These are phyloP conservation scores for Metschnikowia henanensis DNA, from an alignment of 805 yeast genomes.

Conservation along the genomic window DNA sequence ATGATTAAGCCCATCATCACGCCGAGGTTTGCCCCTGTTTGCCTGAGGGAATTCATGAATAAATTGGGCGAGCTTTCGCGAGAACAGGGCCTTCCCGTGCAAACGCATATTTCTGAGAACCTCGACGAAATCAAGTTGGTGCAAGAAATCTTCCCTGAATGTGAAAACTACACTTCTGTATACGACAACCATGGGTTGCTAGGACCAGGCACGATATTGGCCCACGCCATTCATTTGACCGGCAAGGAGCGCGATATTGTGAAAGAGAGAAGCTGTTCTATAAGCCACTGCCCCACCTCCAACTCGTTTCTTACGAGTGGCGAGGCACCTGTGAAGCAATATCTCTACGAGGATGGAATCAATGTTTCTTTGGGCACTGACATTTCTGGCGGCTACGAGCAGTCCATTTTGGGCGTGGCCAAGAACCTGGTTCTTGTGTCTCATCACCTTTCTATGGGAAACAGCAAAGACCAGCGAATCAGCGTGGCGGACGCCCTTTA, in stretches of 20 bases:
- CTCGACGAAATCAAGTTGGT: slow-evolving; percentile 75
- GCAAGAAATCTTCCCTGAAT: slow-evolving; percentile 66
- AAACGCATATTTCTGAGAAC: slow-evolving; percentile 91
- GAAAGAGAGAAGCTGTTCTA: slow-evolving; percentile 57
- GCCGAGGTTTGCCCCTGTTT: slow-evolving; percentile 92
- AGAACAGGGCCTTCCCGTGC: slow-evolving; percentile 61
- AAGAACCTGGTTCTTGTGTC: slow-evolving; percentile 38
- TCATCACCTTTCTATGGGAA: slow-evolving; percentile 39
- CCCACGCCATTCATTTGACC: slow-evolving; percentile 82
- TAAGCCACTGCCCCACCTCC: slow-evolving; percentile 92
- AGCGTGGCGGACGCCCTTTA: slow-evolving; percentile 62
- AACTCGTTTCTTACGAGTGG: slow-evolving; percentile 89
- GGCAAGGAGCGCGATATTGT: slow-evolving; percentile 64
- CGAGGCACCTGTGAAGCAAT: slow-evolving; percentile 70
- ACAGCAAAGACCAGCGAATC: slow-evolving; percentile 7
- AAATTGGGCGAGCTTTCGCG: slow-evolving; percentile 60
- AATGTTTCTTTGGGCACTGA: slow-evolving; percentile 69
- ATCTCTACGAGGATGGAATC: slow-evolving; percentile 57
- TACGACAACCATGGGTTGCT: slow-evolving; percentile 66
- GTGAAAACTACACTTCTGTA: slow-evolving; percentile 69
- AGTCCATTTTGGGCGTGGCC: slow-evolving; percentile 36
- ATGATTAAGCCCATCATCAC: slow-evolving; percentile 75
- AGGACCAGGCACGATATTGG: slow-evolving; percentile 69
- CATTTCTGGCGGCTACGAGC: slow-evolving; percentile 43
- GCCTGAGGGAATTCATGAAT: slow-evolving; percentile 60